These are phyloP conservation scores for Zarea fungicola DNA, from an alignment of 2,329 filamentous ascomycete genomes.

Conservation along the genomic window DNA sequence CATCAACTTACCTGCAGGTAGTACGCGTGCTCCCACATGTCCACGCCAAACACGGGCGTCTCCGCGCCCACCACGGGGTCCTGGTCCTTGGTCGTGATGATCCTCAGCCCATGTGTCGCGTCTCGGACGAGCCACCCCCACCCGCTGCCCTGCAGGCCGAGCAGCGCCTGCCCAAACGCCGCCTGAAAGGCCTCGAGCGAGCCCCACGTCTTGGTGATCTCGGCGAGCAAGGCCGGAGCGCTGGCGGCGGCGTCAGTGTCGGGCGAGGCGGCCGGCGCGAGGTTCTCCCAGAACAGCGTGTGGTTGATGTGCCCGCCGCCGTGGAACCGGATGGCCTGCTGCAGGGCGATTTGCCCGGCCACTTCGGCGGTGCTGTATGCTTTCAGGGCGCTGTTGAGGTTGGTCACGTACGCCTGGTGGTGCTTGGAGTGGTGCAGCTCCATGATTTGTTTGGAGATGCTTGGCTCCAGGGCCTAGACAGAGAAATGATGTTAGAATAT, in stretches of 20 bases:
- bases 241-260: constrained; percentile 50
- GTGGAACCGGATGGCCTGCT: constrained; percentile 75
- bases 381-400: constrained; percentile 63
- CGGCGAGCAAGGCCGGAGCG: constrained; percentile 53
- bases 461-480: constrained; percentile 62
- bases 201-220: constrained; percentile 65
- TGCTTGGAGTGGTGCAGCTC: constrained; percentile 75
- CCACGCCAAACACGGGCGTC: constrained; percentile 69
- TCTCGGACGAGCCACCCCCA: constrained; percentile 84
- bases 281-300: constrained; percentile 85
- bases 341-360: constrained; percentile 60
- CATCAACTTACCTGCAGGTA: constrained; percentile 63
- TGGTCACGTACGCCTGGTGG: constrained; percentile 73
- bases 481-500: neutral
- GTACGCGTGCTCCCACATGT: constrained; percentile 95
- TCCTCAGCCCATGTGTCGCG: constrained; percentile 50
- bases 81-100: constrained; percentile 82
- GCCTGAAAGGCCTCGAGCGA: constrained; percentile 59
- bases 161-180: constrained; percentile 58
- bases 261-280: constrained; percentile 54
- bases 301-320: constrained; percentile 93
- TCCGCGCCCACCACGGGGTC: constrained; percentile 63
- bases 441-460: constrained; percentile 76
- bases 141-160: constrained; percentile 75
- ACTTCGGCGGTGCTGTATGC: constrained; percentile 59